A percentile compares a stretch with the other conserved stretches of the same genome.
phyloP scores from a whole-genome alignment of 441 rosid species.

The Arabidopsis lyrata region DNA sequence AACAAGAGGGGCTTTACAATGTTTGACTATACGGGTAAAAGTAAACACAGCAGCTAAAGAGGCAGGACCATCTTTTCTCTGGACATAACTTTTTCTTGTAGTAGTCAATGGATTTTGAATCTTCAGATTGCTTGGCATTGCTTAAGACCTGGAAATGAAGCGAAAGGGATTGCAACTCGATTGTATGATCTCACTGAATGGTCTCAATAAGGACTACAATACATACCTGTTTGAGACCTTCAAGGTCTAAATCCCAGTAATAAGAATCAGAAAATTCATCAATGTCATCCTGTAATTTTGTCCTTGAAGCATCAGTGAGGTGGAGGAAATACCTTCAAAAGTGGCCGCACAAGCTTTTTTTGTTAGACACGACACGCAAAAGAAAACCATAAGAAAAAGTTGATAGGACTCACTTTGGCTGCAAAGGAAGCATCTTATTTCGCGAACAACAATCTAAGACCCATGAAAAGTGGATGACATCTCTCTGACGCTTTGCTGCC shows the following conservation, averaged over 20 bases:
- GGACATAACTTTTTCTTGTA: conserved; percentile 78
- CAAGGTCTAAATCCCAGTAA: conserved; percentile 80
- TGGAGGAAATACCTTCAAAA: conserved; percentile 82
- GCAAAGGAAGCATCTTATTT: conserved; percentile 80
- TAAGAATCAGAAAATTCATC: conserved; percentile 91
- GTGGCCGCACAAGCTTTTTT: conserved; percentile 7
- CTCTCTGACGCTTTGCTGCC: conserved; percentile 85
- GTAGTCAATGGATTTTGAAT: conserved; percentile 54
- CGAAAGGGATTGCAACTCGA: conserved; percentile 13
- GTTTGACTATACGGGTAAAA: conserved; percentile 53
- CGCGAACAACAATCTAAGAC: conserved; percentile 82
- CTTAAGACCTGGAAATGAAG: conserved; percentile 68
- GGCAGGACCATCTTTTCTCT: conserved; percentile 72
- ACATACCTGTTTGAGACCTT: conserved; percentile 79
- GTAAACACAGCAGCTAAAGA: conserved; percentile 72
- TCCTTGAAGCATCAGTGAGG: conserved; percentile 76
- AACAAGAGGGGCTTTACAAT: conserved; percentile 53
- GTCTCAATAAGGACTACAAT: conserved; percentile 1
- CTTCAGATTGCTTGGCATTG: conserved; percentile 64
- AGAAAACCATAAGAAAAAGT: conserved; percentile 25
- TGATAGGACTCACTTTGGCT: conserved; percentile 72
- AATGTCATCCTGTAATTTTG: conserved; percentile 79
- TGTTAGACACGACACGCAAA: conserved; percentile 26
- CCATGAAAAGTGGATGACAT: conserved; percentile 93
- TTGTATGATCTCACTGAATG: conserved; percentile 4